phyloP scores from a whole-genome alignment of 2,329 filamentous ascomycete genomes.

The Colletotrichum cordylinicola region DNA sequence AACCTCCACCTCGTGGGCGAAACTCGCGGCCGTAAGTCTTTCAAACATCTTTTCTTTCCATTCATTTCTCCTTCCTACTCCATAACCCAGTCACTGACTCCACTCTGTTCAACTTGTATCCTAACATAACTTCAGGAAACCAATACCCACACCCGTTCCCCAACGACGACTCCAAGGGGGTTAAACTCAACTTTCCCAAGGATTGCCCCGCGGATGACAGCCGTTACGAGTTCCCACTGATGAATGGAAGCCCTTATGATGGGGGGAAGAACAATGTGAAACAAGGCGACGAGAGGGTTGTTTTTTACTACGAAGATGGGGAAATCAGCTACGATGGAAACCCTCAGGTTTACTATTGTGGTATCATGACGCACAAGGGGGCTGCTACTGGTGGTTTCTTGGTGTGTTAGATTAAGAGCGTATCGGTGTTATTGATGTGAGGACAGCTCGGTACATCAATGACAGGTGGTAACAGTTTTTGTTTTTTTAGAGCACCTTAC shows the following conservation, averaged over 20 bases:
- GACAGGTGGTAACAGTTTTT: fast-evolving
- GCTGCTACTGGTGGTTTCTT: neutral
- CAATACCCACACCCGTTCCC: neutral
- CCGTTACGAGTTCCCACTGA: neutral
- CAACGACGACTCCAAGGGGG: neutral
- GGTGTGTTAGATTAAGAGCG: neutral
- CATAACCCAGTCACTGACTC: neutral
- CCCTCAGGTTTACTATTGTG: neutral
- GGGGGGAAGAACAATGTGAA: neutral
- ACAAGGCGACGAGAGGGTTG: neutral
- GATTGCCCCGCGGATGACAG: neutral
- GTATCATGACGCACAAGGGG: neutral
- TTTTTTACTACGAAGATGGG: neutral
- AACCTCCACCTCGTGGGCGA: neutral
- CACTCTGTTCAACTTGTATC: neutral
- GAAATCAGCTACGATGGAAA: neutral
- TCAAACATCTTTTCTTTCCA: neutral
- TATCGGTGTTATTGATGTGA: neutral
- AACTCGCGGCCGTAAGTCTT: neutral
- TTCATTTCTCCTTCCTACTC: neutral
- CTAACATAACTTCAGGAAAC: neutral
- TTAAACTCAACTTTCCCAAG: neutral
- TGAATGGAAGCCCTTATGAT: neutral
- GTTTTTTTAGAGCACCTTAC: neutral
- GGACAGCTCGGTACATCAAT: neutral